These are phyloP conservation scores for Talaromyces sp. DNA, from an alignment of 2,329 filamentous ascomycete species.

Conservation along the genomic window DNA sequence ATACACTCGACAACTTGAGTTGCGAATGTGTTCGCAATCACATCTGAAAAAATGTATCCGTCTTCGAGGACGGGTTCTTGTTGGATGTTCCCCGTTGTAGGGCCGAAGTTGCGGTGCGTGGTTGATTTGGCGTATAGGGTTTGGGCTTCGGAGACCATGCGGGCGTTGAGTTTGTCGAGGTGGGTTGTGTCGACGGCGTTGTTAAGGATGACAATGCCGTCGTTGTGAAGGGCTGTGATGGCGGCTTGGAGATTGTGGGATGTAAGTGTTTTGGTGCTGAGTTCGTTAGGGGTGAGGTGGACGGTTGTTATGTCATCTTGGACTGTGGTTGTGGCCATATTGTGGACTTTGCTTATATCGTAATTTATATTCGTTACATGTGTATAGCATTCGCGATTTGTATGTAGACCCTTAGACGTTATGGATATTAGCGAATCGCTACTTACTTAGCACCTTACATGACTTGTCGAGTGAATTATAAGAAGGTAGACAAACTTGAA, in stretches of 20 bases:
- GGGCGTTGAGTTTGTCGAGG: constrained; percentile 32
- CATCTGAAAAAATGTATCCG: constrained; percentile 36
- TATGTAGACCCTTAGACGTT: neutral
- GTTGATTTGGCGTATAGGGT: constrained; percentile 28
- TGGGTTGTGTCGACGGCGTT: constrained; percentile 35
- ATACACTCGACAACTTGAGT: constrained; percentile 35
- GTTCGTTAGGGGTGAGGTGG: constrained; percentile 12
- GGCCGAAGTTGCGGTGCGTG: constrained; percentile 28
- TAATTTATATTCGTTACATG: neutral
- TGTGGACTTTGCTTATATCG: neutral
- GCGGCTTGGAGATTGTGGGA: constrained; percentile 25
- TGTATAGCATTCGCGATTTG: neutral
- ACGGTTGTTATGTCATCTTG: constrained; percentile 18
- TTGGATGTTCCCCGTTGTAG: constrained; percentile 40
- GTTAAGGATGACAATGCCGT: constrained; percentile 38
- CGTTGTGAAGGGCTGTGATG: constrained; percentile 31
- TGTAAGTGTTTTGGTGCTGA: constrained; percentile 20
- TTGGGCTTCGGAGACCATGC: constrained; percentile 32
- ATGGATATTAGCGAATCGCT: neutral
- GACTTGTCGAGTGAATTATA: neutral
- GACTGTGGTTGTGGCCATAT: constrained; percentile 12
- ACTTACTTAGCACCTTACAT: neutral
- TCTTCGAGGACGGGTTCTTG: constrained; percentile 37
- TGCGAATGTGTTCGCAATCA: constrained; percentile 41
- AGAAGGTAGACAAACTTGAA: neutral